phyloP scores from a whole-genome alignment of 169 alveolate genomes.

The Plasmodium knowlesi region DNA sequence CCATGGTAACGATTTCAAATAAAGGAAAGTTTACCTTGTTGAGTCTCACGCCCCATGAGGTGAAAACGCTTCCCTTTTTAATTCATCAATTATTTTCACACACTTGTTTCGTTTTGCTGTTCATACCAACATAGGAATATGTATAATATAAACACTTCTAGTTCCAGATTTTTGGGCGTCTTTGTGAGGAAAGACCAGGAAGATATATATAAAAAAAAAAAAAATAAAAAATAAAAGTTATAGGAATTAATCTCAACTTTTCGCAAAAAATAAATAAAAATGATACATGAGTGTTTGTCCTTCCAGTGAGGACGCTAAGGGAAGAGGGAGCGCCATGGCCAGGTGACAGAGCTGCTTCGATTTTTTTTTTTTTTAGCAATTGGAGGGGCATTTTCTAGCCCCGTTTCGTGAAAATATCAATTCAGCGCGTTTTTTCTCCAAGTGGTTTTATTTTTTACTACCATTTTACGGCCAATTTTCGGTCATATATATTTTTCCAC shows the following conservation, averaged over 20 bases:
- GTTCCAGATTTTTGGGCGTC: neutral
- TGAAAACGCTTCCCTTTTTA: neutral
- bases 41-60: neutral
- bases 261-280: neutral
- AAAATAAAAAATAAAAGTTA: no score
- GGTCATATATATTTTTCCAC: neutral
- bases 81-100: neutral
- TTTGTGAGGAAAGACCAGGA: neutral
- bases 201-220: no score
- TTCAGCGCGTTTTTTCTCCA: neutral
- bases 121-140: neutral
- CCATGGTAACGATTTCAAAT: neutral
- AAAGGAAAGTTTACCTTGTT: neutral
- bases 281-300: neutral
- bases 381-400: neutral
- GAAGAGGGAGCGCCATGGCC: neutral
- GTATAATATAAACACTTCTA: neutral
- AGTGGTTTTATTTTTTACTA: neutral
- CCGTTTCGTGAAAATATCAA: neutral
- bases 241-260: neutral
- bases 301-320: neutral
- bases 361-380: neutral
- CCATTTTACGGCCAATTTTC: neutral
- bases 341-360: neutral
- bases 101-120: neutral